These are phyloP conservation scores for Chrysoporthe deuterocubensis DNA, from an alignment of 2,329 filamentous ascomycete species.

Conservation along the genomic window DNA sequence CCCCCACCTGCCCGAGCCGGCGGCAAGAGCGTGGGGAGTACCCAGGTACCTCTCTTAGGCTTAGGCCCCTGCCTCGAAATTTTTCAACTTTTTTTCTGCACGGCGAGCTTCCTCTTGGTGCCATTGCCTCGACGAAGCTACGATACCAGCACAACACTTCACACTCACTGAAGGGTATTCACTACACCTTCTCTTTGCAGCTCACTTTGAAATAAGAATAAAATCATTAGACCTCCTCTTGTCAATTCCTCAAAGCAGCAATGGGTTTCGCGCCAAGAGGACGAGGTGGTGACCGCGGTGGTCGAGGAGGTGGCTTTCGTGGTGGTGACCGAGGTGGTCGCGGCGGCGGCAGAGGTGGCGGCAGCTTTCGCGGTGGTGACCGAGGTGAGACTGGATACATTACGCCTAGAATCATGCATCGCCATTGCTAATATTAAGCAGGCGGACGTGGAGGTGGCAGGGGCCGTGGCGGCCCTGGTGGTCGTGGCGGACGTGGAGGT, in stretches of 20 bases:
- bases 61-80: slow-evolving; percentile 21
- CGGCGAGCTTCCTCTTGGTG: slow-evolving; percentile 22
- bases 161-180: slow-evolving; percentile 14
- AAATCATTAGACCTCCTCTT: slow-evolving; percentile 3
- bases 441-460: slow-evolving; percentile 42
- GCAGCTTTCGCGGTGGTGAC: slow-evolving; percentile 33
- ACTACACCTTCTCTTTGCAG: slow-evolving; percentile 18
- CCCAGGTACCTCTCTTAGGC: slow-evolving; percentile 21
- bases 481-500: slow-evolving; percentile 39
- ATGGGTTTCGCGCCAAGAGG: slow-evolving; percentile 52
- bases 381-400: background rate
- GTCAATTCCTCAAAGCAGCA: slow-evolving; percentile 9
- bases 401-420: background rate
- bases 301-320: slow-evolving; percentile 42
- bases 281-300: slow-evolving; percentile 44
- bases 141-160: slow-evolving; percentile 18
- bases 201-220: background rate
- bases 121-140: slow-evolving; percentile 21
- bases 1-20: slow-evolving; percentile 21
- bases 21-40: slow-evolving; percentile 23
- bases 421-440: background rate
- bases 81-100: slow-evolving; percentile 27
- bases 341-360: slow-evolving; percentile 37
- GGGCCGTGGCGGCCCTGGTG: slow-evolving; percentile 32
- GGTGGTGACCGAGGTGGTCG: slow-evolving; percentile 39